Percentiles rank a stretch among this genome's conserved stretches.
Conservation (phyloP, 2,329 filamentous ascomycete genomes). For the Tolypocladium sp. region DNA sequence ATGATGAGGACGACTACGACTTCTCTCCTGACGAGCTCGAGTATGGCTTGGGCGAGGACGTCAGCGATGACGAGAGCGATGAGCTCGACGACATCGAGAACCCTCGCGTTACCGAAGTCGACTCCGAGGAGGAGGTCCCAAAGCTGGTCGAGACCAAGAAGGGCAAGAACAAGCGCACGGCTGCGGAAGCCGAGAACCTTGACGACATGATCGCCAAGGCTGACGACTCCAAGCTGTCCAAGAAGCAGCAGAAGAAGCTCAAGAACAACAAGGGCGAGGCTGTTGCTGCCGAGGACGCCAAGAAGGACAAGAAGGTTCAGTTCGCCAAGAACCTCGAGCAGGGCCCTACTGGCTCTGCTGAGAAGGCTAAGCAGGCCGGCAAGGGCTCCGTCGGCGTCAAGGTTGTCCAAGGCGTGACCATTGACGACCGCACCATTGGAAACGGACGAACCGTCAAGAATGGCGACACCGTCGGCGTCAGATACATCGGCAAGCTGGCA, state of each 20-base stretch:
- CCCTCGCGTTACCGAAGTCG: slow-evolving; percentile 76
- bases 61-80: slow-evolving; percentile 65
- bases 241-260: slow-evolving; percentile 96
- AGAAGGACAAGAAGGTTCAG: slow-evolving; percentile 85
- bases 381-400: slow-evolving; percentile 57
- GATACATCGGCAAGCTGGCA: slow-evolving; percentile 95
- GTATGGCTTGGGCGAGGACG: slow-evolving; percentile 60
- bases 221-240: slow-evolving; percentile 71
- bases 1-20: slow-evolving; percentile 69
- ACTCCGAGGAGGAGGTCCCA: slow-evolving; percentile 64
- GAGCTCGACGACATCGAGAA: slow-evolving; percentile 71
- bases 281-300: slow-evolving; percentile 49
- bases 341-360: slow-evolving; percentile 70
- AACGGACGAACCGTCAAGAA: slow-evolving; percentile 79
- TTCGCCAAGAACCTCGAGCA: slow-evolving; percentile 99
- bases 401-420: slow-evolving; percentile 76
- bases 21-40: slow-evolving; percentile 74
- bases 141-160: slow-evolving; percentile 52
- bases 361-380: slow-evolving; percentile 27
- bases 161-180: slow-evolving; percentile 91
- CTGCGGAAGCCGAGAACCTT: slow-evolving; percentile 63
- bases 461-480: slow-evolving; percentile 83
- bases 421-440: slow-evolving; percentile 93
- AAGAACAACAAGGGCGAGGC: slow-evolving; percentile 98
- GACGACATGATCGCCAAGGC: slow-evolving; percentile 78